These are phyloP conservation scores for Pseudofabraea citricarpa DNA, from an alignment of 2,329 filamentous ascomycete species.

Conservation along the genomic window DNA sequence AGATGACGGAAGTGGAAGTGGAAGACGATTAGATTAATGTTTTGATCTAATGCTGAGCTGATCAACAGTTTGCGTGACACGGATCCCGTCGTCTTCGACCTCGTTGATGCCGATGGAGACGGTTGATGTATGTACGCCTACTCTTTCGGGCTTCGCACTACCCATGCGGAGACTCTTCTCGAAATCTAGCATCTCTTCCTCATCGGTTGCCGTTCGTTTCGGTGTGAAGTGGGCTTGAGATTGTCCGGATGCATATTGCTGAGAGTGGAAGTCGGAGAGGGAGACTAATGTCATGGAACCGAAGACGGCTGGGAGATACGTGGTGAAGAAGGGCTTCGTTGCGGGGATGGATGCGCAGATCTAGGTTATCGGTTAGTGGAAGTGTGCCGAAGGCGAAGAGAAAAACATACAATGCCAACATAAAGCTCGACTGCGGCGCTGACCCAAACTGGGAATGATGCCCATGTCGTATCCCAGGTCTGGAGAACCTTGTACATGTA, in stretches of 20 bases:
- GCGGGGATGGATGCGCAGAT: constrained; percentile 38
- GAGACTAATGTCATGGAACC: neutral
- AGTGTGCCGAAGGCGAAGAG: no score
- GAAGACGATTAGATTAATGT: no score
- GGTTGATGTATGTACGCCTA: neutral
- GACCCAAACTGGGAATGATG: constrained; percentile 31
- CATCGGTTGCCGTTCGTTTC: neutral
- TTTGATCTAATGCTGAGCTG: no score
- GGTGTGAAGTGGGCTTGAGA: neutral
- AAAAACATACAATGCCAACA: constrained; percentile 30
- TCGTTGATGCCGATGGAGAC: neutral
- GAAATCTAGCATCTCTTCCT: neutral
- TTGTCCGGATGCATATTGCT: neutral
- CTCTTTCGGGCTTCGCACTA: neutral
- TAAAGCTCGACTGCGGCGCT: constrained; percentile 35
- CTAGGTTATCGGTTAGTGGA: no score
- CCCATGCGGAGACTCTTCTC: constrained; percentile 1
- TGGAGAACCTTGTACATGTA: constrained; percentile 5
- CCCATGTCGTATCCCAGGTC: constrained; percentile 32
- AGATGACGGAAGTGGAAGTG: no score
- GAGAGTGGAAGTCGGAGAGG: neutral
- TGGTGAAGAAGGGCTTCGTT: constrained; percentile 35
- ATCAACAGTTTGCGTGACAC: neutral
- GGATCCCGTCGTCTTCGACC: neutral
- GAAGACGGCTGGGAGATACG: constrained; percentile 27